Conservation (phyloP, 2,329 filamentous ascomycete species). For the Dendrostoma leiphaemia region DNA sequence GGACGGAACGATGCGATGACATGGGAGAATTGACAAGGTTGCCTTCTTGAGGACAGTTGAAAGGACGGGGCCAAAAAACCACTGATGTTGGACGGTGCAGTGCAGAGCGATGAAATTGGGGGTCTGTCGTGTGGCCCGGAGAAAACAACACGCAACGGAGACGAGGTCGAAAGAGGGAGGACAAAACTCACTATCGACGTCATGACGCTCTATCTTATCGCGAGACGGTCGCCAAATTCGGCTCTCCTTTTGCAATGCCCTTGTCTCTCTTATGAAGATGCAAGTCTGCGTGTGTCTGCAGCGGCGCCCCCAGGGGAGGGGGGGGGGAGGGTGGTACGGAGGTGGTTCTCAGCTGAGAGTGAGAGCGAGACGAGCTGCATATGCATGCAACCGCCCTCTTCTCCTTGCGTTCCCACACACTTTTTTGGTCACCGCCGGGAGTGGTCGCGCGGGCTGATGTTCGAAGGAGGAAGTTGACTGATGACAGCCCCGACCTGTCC, state of each 20-base stretch:
- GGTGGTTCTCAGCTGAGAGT: no score
- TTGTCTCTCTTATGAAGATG: conserved; percentile 12
- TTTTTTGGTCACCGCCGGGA: no score
- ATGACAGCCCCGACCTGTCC: no score
- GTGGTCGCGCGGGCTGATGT: background rate
- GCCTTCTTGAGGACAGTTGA: no score
- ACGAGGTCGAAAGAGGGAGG: background rate
- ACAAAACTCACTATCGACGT: conserved; percentile 31
- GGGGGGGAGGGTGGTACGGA: background rate
- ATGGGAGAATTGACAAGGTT: no score
- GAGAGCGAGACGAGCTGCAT: no score
- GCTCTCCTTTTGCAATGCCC: background rate
- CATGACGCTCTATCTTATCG: conserved; percentile 24
- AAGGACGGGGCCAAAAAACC: background rate
- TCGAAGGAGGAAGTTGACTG: background rate
- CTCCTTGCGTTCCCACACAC: no score
- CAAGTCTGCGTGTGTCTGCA: background rate
- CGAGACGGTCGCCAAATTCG: background rate
- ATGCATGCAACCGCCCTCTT: no score
- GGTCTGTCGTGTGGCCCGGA: background rate
- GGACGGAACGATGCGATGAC: background rate
- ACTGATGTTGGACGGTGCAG: background rate
- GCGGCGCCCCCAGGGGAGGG: no score
- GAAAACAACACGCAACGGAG: conserved; percentile 3
- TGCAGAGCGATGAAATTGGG: background rate